Evolutionary conservation across 768 basidiomycete genomes (phyloP).

Genomic region (Suillus subalutaceus): DNA sequence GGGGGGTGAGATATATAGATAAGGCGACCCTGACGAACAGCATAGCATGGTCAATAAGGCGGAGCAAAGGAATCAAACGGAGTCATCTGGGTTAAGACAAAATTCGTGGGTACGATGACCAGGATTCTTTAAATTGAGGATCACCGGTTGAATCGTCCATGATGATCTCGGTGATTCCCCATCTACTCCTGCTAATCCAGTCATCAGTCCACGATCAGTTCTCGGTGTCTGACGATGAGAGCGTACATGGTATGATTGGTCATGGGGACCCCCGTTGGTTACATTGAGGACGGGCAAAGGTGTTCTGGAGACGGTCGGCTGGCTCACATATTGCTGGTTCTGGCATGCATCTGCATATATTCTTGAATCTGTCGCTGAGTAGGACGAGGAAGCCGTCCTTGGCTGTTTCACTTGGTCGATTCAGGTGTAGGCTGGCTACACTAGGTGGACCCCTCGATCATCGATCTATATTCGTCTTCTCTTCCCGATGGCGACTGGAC

Average conservation of each 20-base stretch:
- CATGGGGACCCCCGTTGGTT: not conserved
- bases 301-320: conserved; percentile 1
- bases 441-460: conserved; percentile 5
- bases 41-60: not conserved
- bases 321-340: not conserved
- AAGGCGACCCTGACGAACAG: not conserved
- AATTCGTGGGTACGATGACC: not conserved
- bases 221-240: conserved; percentile 7
- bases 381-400: conserved; percentile 2
- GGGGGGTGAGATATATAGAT: not conserved
- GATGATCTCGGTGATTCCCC: conserved; percentile 11
- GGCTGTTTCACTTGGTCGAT: not conserved
- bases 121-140: conserved; percentile 9
- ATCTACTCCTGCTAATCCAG: conserved; percentile 6
- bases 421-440: conserved; percentile 4
- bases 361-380: not conserved
- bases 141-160: conserved; percentile 10
- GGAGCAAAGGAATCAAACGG: not conserved
- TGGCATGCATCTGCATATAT: not conserved
- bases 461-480: not conserved
- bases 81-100: conserved; percentile 1
- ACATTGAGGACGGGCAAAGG: conserved; percentile 6
- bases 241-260: conserved; percentile 6
- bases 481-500: not conserved
- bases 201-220: conserved; percentile 2